Conservation (phyloP, 257 asterid genomes). For the Sherardia arvensis region DNA sequence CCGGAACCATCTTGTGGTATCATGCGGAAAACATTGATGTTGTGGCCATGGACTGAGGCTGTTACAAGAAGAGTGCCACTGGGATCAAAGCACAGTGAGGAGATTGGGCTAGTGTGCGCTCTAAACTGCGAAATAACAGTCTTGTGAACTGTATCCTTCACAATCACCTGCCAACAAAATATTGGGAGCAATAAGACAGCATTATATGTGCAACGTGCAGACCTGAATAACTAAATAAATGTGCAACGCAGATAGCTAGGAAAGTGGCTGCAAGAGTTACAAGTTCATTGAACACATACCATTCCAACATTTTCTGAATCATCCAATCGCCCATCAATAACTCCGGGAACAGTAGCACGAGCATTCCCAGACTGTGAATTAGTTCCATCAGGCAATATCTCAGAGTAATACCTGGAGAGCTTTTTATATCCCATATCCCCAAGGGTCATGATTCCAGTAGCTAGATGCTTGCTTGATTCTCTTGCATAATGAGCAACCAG, state of each 20-base stretch:
- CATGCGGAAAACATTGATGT: slow-evolving; percentile 68
- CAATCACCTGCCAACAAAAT: slow-evolving; percentile 53
- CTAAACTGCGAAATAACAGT: slow-evolving; percentile 69
- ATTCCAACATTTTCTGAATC: slow-evolving; percentile 70
- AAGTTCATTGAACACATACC: slow-evolving; percentile 36
- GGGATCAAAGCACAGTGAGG: slow-evolving; percentile 43
- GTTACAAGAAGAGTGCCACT: slow-evolving; percentile 58
- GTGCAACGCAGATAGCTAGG: not conserved
- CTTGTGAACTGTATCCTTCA: slow-evolving; percentile 66
- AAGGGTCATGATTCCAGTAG: slow-evolving; percentile 78
- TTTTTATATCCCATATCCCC: slow-evolving; percentile 88
- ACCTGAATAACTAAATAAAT: not conserved
- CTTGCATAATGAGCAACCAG: slow-evolving; percentile 88
- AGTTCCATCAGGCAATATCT: slow-evolving; percentile 54
- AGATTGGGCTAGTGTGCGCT: slow-evolving; percentile 82
- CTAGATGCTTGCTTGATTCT: slow-evolving; percentile 94
- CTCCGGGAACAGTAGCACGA: slow-evolving; percentile 34
- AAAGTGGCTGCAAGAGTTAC: not conserved
- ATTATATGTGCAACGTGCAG: not conserved
- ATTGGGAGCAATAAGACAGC: slow-evolving; percentile 1
- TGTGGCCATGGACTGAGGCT: slow-evolving; percentile 91
- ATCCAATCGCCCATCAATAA: slow-evolving; percentile 43
- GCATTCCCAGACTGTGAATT: slow-evolving; percentile 40
- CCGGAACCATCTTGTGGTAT: slow-evolving; percentile 44
- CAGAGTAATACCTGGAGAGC: slow-evolving; percentile 80